Conservation (phyloP, 2,329 filamentous ascomycete genomes). For the Apiospora marii region DNA sequence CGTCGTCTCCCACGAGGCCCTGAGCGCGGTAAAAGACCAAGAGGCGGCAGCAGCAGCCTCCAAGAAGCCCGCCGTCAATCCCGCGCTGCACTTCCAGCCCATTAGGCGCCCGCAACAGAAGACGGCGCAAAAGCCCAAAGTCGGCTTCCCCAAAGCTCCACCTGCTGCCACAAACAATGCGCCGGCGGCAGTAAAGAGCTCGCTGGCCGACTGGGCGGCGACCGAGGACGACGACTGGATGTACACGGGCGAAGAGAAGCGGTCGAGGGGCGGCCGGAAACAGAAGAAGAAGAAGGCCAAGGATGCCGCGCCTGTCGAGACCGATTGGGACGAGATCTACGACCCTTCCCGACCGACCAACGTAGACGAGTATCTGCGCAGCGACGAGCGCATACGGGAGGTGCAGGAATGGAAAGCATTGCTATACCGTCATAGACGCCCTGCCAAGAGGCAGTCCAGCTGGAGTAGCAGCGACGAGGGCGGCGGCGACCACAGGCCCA, state of each 20-base stretch:
- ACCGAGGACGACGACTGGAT: constrained; percentile 83
- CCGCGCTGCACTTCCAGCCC: constrained; percentile 79
- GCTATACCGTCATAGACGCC: constrained; percentile 73
- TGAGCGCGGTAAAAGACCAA: constrained; percentile 53
- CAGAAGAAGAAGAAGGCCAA: constrained; percentile 72
- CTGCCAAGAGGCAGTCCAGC: constrained; percentile 51
- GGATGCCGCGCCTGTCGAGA: constrained; percentile 61
- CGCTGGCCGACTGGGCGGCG: constrained; percentile 81
- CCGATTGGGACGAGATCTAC: constrained; percentile 93
- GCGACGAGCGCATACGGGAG: constrained; percentile 83
- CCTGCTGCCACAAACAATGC: constrained; percentile 40
- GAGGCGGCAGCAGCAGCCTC: constrained; percentile 51
- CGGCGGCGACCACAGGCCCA: constrained; percentile 41
- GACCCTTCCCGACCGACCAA: constrained; percentile 84
- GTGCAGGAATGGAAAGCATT: constrained; percentile 85
- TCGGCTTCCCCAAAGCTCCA: constrained; percentile 59
- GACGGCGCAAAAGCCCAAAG: constrained; percentile 65
- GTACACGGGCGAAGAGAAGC: constrained; percentile 69
- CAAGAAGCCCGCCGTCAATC: constrained; percentile 67
- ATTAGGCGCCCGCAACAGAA: constrained; percentile 79
- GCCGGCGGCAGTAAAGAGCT: constrained; percentile 57
- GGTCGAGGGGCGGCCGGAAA: constrained; percentile 79
- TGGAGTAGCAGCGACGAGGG: constrained; percentile 46
- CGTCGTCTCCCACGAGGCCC: constrained; percentile 71
- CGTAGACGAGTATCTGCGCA: constrained; percentile 83